phyloP scores from a whole-genome alignment of 768 basidiomycete species.

The Suillus subluteus region DNA sequence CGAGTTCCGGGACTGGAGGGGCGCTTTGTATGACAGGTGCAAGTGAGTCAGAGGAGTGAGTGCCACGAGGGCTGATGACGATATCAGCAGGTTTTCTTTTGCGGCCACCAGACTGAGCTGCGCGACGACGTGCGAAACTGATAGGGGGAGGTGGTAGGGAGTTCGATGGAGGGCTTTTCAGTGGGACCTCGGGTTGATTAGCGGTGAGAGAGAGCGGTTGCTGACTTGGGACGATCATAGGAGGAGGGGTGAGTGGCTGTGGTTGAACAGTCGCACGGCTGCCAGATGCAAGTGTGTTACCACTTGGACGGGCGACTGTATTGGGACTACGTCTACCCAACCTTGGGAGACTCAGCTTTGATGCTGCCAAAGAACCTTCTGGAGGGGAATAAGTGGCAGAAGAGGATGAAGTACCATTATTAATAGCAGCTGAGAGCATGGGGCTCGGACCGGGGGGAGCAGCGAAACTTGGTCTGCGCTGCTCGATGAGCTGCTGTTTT shows the following conservation, averaged over 20 bases:
- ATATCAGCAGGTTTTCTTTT: conserved; percentile 82
- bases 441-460: conserved; percentile 25
- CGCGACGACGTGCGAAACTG: conserved; percentile 77
- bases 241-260: conserved; percentile 27
- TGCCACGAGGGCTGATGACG: conserved; percentile 71
- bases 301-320: conserved; percentile 29
- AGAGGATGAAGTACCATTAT: conserved; percentile 22
- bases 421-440: conserved; percentile 33
- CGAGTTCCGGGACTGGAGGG: conserved; percentile 56
- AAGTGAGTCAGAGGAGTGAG: conserved; percentile 52
- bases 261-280: conserved; percentile 28
- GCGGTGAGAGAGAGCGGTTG: conserved; percentile 21
- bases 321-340: conserved; percentile 46
- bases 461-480: conserved; percentile 64
- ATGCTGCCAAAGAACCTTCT: conserved; percentile 29
- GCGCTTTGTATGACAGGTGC: conserved; percentile 78
- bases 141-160: conserved; percentile 72
- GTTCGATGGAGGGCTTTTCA: conserved; percentile 25
- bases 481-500: conserved; percentile 77
- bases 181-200: conserved; percentile 29
- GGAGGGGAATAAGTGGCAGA: conserved; percentile 31
- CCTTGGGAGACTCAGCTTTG: conserved; percentile 29
- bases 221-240: conserved; percentile 30
- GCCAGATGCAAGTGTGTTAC: conserved; percentile 27
- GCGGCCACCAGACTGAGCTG: conserved; percentile 59